phyloP scores from a whole-genome alignment of 2,329 filamentous ascomycete species.

The Thelonectria discophora region DNA sequence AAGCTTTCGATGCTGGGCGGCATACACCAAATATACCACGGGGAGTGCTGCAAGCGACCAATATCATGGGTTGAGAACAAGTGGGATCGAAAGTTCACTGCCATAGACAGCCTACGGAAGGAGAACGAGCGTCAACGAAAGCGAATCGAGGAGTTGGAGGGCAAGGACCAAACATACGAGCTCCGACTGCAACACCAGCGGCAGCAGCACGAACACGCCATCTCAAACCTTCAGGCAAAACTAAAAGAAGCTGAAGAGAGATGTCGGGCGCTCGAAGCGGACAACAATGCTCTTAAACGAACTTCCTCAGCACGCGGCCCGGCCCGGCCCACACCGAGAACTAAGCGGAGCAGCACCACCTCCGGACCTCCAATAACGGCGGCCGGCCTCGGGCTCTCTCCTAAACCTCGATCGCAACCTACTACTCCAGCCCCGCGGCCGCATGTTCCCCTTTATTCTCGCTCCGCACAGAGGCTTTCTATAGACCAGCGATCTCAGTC shows the following conservation, averaged over 20 bases:
- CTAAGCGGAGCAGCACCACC: slow-evolving; percentile 28
- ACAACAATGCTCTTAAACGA: slow-evolving; percentile 35
- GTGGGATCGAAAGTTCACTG: slow-evolving; percentile 49
- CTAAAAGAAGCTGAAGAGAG: slow-evolving; percentile 49
- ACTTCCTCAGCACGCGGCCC: slow-evolving; percentile 28
- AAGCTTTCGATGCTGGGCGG: slow-evolving; percentile 57
- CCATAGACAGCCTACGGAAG: slow-evolving; percentile 41
- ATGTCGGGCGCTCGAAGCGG: slow-evolving; percentile 44
- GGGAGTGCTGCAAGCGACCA: slow-evolving; percentile 54
- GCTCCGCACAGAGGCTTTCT: slow-evolving; percentile 30
- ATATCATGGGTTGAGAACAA: slow-evolving; percentile 48
- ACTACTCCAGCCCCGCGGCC: slow-evolving; percentile 35
- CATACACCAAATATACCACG: slow-evolving; percentile 58
- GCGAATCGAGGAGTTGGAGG: slow-evolving; percentile 49
- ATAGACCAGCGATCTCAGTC: slow-evolving; percentile 20
- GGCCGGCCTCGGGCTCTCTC: slow-evolving; percentile 31
- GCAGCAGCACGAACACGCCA: slow-evolving; percentile 45
- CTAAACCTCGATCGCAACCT: slow-evolving; percentile 39
- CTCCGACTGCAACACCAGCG: slow-evolving; percentile 49
- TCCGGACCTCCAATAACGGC: slow-evolving; percentile 24
- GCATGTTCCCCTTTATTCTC: slow-evolving; percentile 28
- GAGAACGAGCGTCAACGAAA: slow-evolving; percentile 48
- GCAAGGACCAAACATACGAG: slow-evolving; percentile 53
- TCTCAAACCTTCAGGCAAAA: slow-evolving; percentile 46
- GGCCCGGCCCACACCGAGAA: slow-evolving; percentile 28